Percentiles rank a stretch among this genome's conserved stretches.
These are phyloP conservation scores for Blastobotrys attinorum DNA, from an alignment of 805 yeast species.

Conservation along the genomic window DNA sequence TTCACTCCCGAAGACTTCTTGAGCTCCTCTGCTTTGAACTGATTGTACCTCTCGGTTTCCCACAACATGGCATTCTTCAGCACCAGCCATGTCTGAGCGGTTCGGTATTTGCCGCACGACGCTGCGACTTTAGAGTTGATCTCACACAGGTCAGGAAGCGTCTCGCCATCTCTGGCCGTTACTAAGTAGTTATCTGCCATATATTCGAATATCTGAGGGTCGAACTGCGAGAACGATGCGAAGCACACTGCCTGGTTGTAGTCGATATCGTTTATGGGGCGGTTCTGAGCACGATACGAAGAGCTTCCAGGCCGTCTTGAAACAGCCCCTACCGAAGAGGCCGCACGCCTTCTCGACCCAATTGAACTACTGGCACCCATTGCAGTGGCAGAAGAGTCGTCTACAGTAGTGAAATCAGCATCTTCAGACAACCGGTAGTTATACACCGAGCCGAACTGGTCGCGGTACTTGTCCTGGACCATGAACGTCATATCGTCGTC, in stretches of 20 bases:
- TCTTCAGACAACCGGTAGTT: background rate
- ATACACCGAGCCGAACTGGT: slow-evolving; percentile 1
- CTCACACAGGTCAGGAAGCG: slow-evolving; percentile 46
- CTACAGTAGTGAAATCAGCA: background rate
- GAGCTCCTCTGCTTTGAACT: background rate
- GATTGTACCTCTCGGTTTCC: slow-evolving; percentile 17
- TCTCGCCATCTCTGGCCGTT: slow-evolving; percentile 39
- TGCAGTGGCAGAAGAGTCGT: background rate
- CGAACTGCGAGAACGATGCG: slow-evolving; percentile 8
- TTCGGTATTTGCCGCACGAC: slow-evolving; percentile 41
- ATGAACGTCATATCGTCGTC: slow-evolving; percentile 43
- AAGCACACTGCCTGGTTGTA: slow-evolving; percentile 11
- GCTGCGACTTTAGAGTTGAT: slow-evolving; percentile 45
- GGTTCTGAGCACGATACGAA: background rate
- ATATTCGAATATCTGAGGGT: slow-evolving; percentile 16
- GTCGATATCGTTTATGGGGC: slow-evolving; percentile 4
- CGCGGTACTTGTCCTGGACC: slow-evolving; percentile 3
- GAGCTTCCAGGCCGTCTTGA: slow-evolving; percentile 1
- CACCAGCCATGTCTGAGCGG: slow-evolving; percentile 57
- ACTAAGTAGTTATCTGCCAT: slow-evolving; percentile 18
- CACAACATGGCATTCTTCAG: slow-evolving; percentile 42
- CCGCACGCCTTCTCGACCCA: background rate
- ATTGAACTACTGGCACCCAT: background rate
- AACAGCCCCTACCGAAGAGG: background rate
- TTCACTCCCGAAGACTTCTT: too few relatives aligned